These are phyloP conservation scores for Lachancea thermotolerans DNA, from an alignment of 805 yeast genomes.

Conservation along the genomic window DNA sequence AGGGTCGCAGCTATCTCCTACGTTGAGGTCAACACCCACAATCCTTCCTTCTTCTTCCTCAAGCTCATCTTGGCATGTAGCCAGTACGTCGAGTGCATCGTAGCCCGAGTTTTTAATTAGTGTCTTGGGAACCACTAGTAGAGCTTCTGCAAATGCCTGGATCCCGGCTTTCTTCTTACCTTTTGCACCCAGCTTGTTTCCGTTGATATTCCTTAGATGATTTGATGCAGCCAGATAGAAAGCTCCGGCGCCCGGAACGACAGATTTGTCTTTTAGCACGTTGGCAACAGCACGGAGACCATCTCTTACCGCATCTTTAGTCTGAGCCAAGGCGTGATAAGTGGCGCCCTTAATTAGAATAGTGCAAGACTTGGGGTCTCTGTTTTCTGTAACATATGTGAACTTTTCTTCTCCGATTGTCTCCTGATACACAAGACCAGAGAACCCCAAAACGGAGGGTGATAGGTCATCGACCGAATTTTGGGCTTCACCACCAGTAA, in stretches of 20 bases:
- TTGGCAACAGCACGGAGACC: constrained; percentile 94
- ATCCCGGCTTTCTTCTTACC: constrained; percentile 89
- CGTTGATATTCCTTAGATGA: constrained; percentile 45
- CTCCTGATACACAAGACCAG: constrained; percentile 88
- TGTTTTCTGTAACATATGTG: constrained; percentile 87
- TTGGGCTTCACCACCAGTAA: constrained; percentile 96
- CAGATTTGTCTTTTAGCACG: constrained; percentile 73
- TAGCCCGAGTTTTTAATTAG: constrained; percentile 87
- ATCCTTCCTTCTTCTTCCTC: constrained; percentile 68
- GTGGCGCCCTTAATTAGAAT: constrained; percentile 92
- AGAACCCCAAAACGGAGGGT: constrained; percentile 73
- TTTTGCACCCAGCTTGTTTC: constrained; percentile 53
- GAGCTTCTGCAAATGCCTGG: constrained; percentile 87
- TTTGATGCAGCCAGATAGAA: constrained; percentile 79
- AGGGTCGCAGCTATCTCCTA: constrained; percentile 97
- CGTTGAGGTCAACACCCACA: constrained; percentile 83
- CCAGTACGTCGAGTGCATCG: constrained; percentile 83
- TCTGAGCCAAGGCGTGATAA: constrained; percentile 79
- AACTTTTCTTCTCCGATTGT: constrained; percentile 95
- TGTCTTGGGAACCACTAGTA: constrained; percentile 88
- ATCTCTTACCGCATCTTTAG: constrained; percentile 95
- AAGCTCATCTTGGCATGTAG: constrained; percentile 71
- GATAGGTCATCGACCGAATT: constrained; percentile 91
- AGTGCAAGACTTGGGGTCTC: constrained; percentile 85
- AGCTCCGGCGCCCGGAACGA: constrained; percentile 97